These are phyloP conservation scores for Beauveria asiatica DNA, from an alignment of 2,329 filamentous ascomycete species.

Conservation along the genomic window DNA sequence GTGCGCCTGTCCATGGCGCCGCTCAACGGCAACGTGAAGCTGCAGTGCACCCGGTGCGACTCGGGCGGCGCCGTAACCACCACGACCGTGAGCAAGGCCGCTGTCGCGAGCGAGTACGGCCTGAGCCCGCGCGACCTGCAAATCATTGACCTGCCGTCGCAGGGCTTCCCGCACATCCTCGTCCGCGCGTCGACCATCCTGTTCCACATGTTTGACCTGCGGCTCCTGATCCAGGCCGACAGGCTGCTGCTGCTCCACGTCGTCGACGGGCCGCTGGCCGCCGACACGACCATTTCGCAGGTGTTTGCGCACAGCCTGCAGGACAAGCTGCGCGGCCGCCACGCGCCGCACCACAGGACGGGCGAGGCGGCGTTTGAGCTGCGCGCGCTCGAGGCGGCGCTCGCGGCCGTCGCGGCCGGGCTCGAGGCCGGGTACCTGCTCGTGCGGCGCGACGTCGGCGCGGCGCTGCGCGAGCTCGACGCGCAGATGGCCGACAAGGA, in stretches of 20 bases:
- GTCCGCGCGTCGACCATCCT: constrained; percentile 24
- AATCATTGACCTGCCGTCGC: constrained; percentile 24
- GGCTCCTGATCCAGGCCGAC: constrained; percentile 25
- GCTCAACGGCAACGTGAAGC: constrained; percentile 3
- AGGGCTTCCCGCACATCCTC: constrained; percentile 25
- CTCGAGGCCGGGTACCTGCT: constrained; percentile 25
- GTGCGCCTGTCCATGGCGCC: constrained; percentile 1
- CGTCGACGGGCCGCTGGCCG: constrained; percentile 8
- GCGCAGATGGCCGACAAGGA: constrained; percentile 13
- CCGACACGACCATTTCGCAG: constrained; percentile 1
- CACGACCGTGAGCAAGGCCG: constrained; percentile 12
- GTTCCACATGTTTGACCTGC: constrained; percentile 26
- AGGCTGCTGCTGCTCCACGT: constrained; percentile 22
- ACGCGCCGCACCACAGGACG: constrained; percentile 21
- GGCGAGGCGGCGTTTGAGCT: constrained; percentile 22
- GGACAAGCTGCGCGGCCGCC: not conserved
- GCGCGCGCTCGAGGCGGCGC: constrained; percentile 25
- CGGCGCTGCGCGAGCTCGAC: constrained; percentile 8
- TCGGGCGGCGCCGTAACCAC: not conserved
- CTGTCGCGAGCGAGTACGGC: constrained; percentile 11
- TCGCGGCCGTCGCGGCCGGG: constrained; percentile 24
- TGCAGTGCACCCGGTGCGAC: constrained; percentile 9
- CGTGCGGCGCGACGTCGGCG: constrained; percentile 10
- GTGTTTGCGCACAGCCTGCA: constrained; percentile 21
- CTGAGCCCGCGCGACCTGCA: constrained; percentile 22